Base-by-base conservation (phyloP, 108 stramenopile species). In the Ochromonas danica region DNA sequence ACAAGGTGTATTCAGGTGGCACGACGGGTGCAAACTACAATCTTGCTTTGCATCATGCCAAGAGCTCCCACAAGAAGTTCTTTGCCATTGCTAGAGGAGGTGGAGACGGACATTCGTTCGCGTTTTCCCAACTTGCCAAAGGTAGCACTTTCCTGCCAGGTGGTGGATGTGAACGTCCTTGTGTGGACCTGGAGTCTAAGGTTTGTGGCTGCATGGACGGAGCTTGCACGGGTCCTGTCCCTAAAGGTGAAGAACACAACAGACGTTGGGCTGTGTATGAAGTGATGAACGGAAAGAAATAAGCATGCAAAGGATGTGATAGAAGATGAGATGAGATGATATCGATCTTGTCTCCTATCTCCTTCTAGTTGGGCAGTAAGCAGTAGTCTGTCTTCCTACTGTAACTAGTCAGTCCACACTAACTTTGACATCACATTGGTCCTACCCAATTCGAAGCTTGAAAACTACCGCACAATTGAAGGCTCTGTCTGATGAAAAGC, bases 41-140 rank as follows among this genome's bases (percentile, higher is more conserved):
- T 81, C 80, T 84, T 43, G 81, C 81, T 22, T 82, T 70, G 77
- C 83, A 84, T 70, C 78, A 82, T 78, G 83, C 83, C 1, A 62
- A 10, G 33, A 79, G 72, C 78, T 30, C 61, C 27, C 77, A 78
- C 14, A 84, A 84, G 77, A 61, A 70, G 40, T 84, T 63, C 71
- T 84, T 84, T 42, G 81, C 81, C 31, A 42, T 36, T 39, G 72
- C 72, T 30, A 38, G 72, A 28, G 72, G 45, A 35, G 72, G 72
- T 14, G 43, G 45, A 27, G 72, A 75, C 38, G 72, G 72, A 10
- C 72, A 75, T 60, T 39, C 72, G 40, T 75, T 75, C 31, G 72
- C 72, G 6, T 75, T 75, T 36, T 33, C n/a, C 6, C 17, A 27
- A 10, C 25, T 75, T 6, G 51, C 3, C 25, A 75, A 27, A 14